These are phyloP conservation scores for Ogataea hybrid DNA, from an alignment of 1,139 yeast species.

Conservation along the genomic window DNA sequence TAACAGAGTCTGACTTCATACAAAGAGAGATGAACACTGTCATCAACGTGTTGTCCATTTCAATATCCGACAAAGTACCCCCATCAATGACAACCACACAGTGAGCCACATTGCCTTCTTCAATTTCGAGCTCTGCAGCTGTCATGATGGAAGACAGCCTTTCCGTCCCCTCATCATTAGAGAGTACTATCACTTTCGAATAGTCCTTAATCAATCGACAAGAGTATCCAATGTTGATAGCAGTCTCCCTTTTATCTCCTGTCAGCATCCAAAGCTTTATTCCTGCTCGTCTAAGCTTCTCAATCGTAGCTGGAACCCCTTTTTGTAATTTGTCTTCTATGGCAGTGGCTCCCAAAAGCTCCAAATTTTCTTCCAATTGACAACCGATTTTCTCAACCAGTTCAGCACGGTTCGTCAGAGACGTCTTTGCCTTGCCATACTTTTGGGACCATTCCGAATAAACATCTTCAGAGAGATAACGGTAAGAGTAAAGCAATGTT, in stretches of 20 bases:
- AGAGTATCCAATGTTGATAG: constrained; percentile 93
- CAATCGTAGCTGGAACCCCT: constrained; percentile 94
- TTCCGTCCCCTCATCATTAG: too few relatives aligned
- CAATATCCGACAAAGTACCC: too few relatives aligned
- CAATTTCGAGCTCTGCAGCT: too few relatives aligned
- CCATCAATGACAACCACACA: too few relatives aligned
- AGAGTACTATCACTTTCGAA: too few relatives aligned
- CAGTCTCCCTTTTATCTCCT: constrained; percentile 97
- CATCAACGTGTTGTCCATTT: too few relatives aligned
- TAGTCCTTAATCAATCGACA: constrained; percentile 91
- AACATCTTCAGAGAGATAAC: constrained; percentile 60
- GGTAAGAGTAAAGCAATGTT: constrained; percentile 79
- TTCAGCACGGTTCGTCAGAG: constrained; percentile 63
- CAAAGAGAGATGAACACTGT: too few relatives aligned
- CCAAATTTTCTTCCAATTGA: constrained; percentile 62
- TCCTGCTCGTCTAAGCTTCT: constrained; percentile 87
- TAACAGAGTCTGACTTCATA: constrained; percentile 83
- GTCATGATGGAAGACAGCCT: too few relatives aligned
- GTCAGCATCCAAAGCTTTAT: constrained; percentile 97
- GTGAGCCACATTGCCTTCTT: too few relatives aligned
- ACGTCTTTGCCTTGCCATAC: constrained; percentile 75
- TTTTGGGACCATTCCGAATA: constrained; percentile 65
- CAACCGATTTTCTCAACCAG: constrained; percentile 75
- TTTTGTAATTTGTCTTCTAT: constrained; percentile 95
- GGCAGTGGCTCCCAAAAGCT: constrained; percentile 88